A percentile compares a stretch with the other conserved stretches of the same genome.
Conservation (phyloP, 192 early-diverging fungal genomes). For the Allomyces macrogynus region DNA sequence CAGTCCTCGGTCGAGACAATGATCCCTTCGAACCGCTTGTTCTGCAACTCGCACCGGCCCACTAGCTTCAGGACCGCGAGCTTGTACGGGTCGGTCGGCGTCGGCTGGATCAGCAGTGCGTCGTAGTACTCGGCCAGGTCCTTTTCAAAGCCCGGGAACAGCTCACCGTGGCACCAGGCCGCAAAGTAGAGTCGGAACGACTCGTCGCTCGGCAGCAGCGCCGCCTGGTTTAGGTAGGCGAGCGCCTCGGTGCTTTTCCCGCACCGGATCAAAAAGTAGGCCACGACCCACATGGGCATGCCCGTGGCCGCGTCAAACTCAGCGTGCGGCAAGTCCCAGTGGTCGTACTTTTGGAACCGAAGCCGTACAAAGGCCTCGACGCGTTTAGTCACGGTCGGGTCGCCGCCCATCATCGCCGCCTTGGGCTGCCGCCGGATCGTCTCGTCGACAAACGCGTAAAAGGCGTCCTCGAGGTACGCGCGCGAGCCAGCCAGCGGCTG, state of each 20-base stretch:
- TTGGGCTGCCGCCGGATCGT: not conserved
- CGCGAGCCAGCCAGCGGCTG: not conserved
- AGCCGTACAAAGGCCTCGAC: not conserved
- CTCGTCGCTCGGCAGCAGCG: too few species aligned
- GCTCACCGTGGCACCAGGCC: too few species aligned
- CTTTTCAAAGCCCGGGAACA: too few species aligned
- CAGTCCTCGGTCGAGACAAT: constrained; percentile 77
- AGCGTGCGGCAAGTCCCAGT: not conserved
- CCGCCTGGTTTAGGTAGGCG: too few species aligned
- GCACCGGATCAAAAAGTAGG: not conserved
- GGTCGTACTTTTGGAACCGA: not conserved
- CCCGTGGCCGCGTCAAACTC: not conserved
- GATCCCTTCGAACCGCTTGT: constrained; percentile 28
- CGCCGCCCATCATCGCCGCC: not conserved
- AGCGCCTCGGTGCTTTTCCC: not conserved
- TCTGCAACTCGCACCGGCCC: constrained; percentile 64
- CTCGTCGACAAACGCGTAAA: not conserved
- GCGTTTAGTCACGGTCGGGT: not conserved
- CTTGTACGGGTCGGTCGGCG: constrained; percentile 27
- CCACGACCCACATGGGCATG: not conserved
- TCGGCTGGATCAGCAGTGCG: too few species aligned
- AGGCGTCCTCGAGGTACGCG: not conserved
- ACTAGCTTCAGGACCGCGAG: constrained; percentile 69
- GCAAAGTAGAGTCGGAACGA: too few species aligned
- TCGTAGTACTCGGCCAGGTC: too few species aligned